phyloP scores from a whole-genome alignment of 106 monocot species.

The Acorus calamus region DNA sequence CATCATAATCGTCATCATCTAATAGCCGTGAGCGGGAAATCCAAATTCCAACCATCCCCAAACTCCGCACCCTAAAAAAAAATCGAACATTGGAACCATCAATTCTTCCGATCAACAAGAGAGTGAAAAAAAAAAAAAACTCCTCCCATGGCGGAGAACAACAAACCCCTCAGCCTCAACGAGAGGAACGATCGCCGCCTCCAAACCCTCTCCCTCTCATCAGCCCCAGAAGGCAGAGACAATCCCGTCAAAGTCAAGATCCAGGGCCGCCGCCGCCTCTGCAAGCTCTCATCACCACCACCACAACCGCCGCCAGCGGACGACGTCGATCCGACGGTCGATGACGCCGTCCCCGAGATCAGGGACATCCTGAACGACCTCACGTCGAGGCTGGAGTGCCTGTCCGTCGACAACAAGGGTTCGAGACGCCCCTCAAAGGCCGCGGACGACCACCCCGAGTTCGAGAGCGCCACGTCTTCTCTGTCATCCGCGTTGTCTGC shows the following conservation, averaged over 20 bases:
- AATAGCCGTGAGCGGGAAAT: no score
- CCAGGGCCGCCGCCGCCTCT: conserved; percentile 83
- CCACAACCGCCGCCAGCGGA: conserved; percentile 4
- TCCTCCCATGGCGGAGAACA: conserved; percentile 15
- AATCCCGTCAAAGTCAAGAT: conserved; percentile 42
- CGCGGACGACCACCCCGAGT: conserved; percentile 10
- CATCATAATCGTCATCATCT: no score
- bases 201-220: conserved; percentile 8
- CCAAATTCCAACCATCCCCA: no score
- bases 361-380: conserved; percentile 66
- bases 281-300: conserved; percentile 38
- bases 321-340: neutral
- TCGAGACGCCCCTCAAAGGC: conserved; percentile 8
- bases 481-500: conserved; percentile 13
- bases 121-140: no score
- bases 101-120: no score
- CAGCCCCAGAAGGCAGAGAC: conserved; percentile 22
- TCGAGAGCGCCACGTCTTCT: conserved; percentile 41
- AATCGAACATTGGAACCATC: no score
- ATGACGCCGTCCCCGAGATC: conserved; percentile 10
- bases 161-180: conserved; percentile 83
- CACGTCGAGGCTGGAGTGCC: conserved; percentile 47
- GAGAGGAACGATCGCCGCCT: conserved; percentile 45
- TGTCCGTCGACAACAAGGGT: conserved; percentile 60
- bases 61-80: no score